phyloP scores from a whole-genome alignment of 257 asterid species.

The Jasminum sambac region DNA sequence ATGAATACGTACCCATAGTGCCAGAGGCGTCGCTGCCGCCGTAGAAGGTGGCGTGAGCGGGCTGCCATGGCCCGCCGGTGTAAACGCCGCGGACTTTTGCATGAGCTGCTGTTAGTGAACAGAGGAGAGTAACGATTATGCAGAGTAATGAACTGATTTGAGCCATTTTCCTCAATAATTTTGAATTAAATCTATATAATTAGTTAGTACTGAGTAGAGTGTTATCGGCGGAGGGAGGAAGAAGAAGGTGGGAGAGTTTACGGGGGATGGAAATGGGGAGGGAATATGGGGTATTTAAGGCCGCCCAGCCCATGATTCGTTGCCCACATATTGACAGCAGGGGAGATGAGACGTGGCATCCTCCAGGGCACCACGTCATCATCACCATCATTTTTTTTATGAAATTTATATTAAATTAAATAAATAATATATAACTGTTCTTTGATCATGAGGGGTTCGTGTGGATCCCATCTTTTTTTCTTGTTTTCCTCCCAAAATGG shows the following conservation, averaged over 20 bases:
- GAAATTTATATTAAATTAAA: too few relatives aligned
- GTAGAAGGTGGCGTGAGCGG: conserved; percentile 87
- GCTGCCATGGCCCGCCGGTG: conserved; percentile 60
- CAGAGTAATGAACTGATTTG: conserved; percentile 21
- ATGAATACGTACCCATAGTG: conserved; percentile 66
- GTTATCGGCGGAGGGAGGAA: not conserved
- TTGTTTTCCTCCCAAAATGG: too few relatives aligned
- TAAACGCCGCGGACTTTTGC: conserved; percentile 69
- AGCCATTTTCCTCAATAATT: not conserved
- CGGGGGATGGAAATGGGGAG: not conserved
- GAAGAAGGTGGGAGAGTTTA: not conserved
- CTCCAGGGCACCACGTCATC: too few relatives aligned
- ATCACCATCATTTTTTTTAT: too few relatives aligned
- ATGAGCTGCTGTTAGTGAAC: conserved; percentile 26
- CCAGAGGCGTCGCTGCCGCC: conserved; percentile 95
- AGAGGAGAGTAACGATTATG: conserved; percentile 39
- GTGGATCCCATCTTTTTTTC: too few relatives aligned
- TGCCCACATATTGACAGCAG: too few relatives aligned
- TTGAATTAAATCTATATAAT: not conserved
- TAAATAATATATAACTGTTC: too few relatives aligned
- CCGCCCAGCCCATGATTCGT: too few relatives aligned
- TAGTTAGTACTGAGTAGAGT: not conserved
- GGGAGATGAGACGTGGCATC: too few relatives aligned
- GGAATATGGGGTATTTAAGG: not conserved
- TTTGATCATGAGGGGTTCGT: too few relatives aligned